phyloP scores from a whole-genome alignment of 169 alveolate genomes.

The Plasmodium vivax region DNA sequence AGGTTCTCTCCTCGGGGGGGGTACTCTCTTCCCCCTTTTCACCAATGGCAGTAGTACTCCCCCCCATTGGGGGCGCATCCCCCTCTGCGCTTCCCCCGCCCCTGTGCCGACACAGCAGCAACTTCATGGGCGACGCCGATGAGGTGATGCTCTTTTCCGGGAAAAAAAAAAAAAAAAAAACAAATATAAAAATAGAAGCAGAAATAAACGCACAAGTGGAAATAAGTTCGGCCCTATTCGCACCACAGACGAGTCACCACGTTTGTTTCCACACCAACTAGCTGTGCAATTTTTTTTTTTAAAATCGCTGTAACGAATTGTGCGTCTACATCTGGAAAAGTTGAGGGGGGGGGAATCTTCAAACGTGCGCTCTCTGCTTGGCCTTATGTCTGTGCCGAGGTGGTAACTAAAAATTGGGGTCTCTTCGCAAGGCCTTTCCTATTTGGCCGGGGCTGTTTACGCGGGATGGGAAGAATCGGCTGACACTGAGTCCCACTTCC shows the following conservation, averaged over 20 bases:
- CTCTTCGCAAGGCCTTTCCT: background rate
- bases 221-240: background rate
- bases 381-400: background rate
- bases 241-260: background rate
- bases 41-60: background rate
- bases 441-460: background rate
- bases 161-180: background rate
- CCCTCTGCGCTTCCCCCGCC: background rate
- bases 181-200: too few relatives aligned
- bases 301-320: background rate
- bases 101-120: background rate
- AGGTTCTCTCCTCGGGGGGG: background rate
- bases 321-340: background rate
- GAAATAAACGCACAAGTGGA: background rate
- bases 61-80: background rate
- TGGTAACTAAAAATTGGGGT: background rate
- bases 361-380: background rate
- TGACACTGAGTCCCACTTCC: background rate
- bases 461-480: background rate
- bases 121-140: background rate
- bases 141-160: background rate
- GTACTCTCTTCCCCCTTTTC: background rate
- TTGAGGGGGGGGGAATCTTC: background rate
- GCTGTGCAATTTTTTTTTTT: background rate
- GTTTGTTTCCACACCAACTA: background rate